Evolutionary conservation across 2,329 filamentous ascomycete species (phyloP).

Genomic region (Monosporascus cannonballus): DNA sequence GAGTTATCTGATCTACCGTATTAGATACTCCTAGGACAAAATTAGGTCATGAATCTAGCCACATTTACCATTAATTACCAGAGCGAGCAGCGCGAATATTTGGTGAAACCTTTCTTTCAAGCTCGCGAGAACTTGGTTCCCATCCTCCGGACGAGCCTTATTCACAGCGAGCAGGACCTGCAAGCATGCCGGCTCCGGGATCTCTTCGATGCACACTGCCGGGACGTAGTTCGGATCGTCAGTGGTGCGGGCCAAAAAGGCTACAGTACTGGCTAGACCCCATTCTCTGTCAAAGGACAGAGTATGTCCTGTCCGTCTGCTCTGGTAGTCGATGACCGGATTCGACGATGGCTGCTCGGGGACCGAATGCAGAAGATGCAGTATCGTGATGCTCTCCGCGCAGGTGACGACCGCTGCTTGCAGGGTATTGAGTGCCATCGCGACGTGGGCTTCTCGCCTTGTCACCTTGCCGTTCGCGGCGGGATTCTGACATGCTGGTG

Average conservation of each 20-base stretch:
- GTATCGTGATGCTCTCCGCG: constrained; percentile 21
- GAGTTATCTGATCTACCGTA: neutral
- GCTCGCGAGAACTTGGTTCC: constrained; percentile 11
- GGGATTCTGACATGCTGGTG: too few relatives aligned
- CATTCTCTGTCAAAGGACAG: constrained; percentile 28
- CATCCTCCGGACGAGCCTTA: constrained; percentile 11
- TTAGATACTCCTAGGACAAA: neutral
- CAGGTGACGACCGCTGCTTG: constrained; percentile 9
- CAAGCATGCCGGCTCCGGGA: constrained; percentile 6
- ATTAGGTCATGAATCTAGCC: neutral
- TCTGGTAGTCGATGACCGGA: neutral
- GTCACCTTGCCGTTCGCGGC: too few relatives aligned
- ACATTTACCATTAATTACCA: constrained; percentile 1
- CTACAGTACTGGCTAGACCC: constrained; percentile 21
- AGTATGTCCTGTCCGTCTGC: constrained; percentile 9
- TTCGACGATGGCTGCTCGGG: constrained; percentile 15
- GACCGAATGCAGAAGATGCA: constrained; percentile 21
- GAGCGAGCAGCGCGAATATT: constrained; percentile 12
- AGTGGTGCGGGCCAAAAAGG: constrained; percentile 27
- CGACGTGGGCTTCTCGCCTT: neutral
- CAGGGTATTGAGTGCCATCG: constrained; percentile 1
- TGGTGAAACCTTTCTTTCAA: constrained; percentile 7
- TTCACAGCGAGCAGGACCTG: constrained; percentile 28
- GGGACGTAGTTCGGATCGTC: constrained; percentile 26
- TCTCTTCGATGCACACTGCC: constrained; percentile 27